Conservation (phyloP, 345 rosid genomes). For the Lenwebbia sp. region DNA sequence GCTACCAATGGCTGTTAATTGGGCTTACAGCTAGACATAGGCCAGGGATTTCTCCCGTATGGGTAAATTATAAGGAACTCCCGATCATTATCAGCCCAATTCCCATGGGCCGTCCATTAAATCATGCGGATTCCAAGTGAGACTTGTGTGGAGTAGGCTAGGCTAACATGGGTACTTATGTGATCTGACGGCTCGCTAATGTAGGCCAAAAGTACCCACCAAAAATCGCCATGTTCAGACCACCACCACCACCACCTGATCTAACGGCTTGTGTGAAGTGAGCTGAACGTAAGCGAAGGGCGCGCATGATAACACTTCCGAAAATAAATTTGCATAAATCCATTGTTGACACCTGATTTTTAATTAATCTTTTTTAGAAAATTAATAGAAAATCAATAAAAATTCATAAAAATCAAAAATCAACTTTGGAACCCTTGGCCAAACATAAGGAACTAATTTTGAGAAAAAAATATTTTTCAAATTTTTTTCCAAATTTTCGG, state of each 20-base stretch:
- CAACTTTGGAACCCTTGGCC: too few relatives aligned
- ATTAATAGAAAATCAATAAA: too few relatives aligned
- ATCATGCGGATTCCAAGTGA: background rate
- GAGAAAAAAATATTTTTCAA: too few relatives aligned
- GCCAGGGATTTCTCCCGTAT: too few relatives aligned
- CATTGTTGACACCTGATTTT: too few relatives aligned
- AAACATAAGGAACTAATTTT: too few relatives aligned
- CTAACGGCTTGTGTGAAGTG: background rate
- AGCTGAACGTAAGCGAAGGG: background rate
- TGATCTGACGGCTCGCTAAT: background rate
- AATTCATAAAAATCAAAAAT: too few relatives aligned
- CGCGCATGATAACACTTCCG: too few relatives aligned
- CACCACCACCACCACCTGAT: background rate
- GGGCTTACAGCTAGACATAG: background rate
- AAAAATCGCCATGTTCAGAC: background rate
- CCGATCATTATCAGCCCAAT: background rate
- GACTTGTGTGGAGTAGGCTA: background rate
- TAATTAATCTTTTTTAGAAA: too few relatives aligned
- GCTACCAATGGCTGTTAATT: background rate
- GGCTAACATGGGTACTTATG: background rate
- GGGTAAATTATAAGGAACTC: background rate
- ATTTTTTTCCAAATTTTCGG: too few relatives aligned
- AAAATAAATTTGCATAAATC: too few relatives aligned
- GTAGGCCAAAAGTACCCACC: background rate
- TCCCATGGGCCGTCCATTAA: background rate